Percentiles rank a stretch among this genome's conserved stretches.
These are phyloP conservation scores for Pseudogymnoascus sp. DNA, from an alignment of 2,329 filamentous ascomycete genomes.

Conservation along the genomic window DNA sequence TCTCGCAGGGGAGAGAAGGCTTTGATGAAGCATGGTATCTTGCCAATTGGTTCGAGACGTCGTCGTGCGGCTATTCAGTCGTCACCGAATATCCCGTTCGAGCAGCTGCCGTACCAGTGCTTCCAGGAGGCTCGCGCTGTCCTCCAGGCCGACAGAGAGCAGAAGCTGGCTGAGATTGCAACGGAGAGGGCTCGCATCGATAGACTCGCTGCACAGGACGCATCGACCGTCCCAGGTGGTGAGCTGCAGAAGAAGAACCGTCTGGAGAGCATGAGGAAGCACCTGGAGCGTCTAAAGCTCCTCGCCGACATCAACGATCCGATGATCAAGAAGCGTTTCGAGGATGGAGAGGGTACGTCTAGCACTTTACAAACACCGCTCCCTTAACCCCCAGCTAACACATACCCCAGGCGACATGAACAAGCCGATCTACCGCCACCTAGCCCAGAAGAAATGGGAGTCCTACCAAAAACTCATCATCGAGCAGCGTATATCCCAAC, in stretches of 20 bases:
- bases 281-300: conserved; percentile 77
- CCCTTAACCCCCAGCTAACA: conserved; percentile 20
- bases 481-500: conserved; percentile 77
- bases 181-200: conserved; percentile 63
- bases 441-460: conserved; percentile 84
- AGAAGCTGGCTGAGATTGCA: conserved; percentile 72
- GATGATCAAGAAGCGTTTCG: conserved; percentile 84
- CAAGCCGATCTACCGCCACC: conserved; percentile 90
- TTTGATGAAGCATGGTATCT: conserved; percentile 60
- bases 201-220: conserved; percentile 53
- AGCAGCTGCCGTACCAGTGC: conserved; percentile 92
- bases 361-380: not conserved
- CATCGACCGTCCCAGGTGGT: conserved; percentile 53
- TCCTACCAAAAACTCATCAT: conserved; percentile 73
- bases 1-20: conserved; percentile 58
- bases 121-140: conserved; percentile 93
- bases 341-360: conserved; percentile 75
- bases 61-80: conserved; percentile 66
- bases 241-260: conserved; percentile 58
- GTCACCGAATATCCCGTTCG: conserved; percentile 67
- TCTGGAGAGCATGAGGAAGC: conserved; percentile 61
- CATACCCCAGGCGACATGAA: conserved; percentile 71
- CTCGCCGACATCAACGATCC: conserved; percentile 93
- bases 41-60: conserved; percentile 77
- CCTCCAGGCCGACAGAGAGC: conserved; percentile 68